Evolutionary conservation across 257 asterid genomes (phyloP), one percentile per base, ranked within the genome.

Genomic region (Nicotiana knightiana): DNA sequence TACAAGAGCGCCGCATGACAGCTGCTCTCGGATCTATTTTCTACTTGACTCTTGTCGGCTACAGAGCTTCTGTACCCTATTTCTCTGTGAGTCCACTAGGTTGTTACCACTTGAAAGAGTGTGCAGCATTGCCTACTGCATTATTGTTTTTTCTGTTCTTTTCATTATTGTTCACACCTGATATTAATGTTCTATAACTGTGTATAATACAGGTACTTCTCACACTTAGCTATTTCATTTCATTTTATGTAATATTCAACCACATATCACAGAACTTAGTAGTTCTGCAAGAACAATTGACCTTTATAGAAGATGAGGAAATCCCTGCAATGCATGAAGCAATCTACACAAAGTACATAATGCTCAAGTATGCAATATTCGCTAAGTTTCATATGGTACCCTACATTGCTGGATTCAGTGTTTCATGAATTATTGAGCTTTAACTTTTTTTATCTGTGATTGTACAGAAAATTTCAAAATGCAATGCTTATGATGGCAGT

Each of bases 401-500:
- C 17, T 6, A 0, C 35, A 39, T 10, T 48, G 51, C 65, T 28
- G 51, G 62, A 35, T n/a, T 48, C 75, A 35, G 33, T 33, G 28
- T 24, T 21, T 43, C 64, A 13, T 28, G 2, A 76, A 51, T 9
- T 30, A 48, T 59, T 54, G 43, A 54, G 39, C 17, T 67, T 28
- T 67, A 58, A 18, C 13, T 66, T 68, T 76, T 81, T 9, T 0
- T 24, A 35, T 79, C 76, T 82, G 65, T 26, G 16, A 18, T 66
- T 85, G 21, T 59, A 54, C 89, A 95, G 99, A 92, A 95, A 90
- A 86, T 93, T 95, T 87, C 98, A 89, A 90, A 90, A 90, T 37
- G 99, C 97, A 77, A 91, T 95, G 97, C 94, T 88, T n/a, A 68
- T 90, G 79, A 88, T 91, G 83, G 98, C 93, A 33, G 86, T 91